phyloP scores from a whole-genome alignment of 2,329 filamentous ascomycete species.

The Trichoderma pleuroti region DNA sequence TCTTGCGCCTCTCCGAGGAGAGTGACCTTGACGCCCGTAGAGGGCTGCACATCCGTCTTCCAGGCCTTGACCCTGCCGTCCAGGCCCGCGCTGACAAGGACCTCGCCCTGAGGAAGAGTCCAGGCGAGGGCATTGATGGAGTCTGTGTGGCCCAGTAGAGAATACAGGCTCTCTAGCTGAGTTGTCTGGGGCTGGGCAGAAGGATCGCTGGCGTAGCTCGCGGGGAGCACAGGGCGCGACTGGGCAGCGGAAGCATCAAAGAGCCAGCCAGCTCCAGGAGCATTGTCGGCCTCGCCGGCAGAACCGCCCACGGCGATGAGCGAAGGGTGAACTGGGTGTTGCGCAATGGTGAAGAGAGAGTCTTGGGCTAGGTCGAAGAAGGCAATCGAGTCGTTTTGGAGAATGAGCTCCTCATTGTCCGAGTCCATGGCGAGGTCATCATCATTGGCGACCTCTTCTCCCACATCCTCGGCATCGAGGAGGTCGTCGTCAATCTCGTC shows the following conservation, averaged over 20 bases:
- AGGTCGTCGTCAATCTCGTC: slow-evolving; percentile 48
- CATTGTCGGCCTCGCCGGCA: slow-evolving; percentile 55
- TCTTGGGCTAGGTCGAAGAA: slow-evolving; percentile 90
- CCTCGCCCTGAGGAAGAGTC: slow-evolving; percentile 77
- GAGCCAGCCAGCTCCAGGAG: slow-evolving; percentile 77
- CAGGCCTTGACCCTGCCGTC: slow-evolving; percentile 79
- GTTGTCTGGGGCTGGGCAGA: slow-evolving; percentile 46
- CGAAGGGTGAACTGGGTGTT: slow-evolving; percentile 75
- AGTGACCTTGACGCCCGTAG: slow-evolving; percentile 49
- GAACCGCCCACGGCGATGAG: slow-evolving; percentile 84
- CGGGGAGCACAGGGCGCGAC: slow-evolving; percentile 66
- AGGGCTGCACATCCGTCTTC: slow-evolving; percentile 47
- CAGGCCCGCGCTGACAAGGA: slow-evolving; percentile 79
- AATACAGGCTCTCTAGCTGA: slow-evolving; percentile 62
- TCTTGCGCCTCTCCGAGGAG: slow-evolving; percentile 79
- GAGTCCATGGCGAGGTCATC: slow-evolving; percentile 80
- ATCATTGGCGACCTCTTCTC: slow-evolving; percentile 66
- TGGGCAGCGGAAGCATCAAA: slow-evolving; percentile 68
- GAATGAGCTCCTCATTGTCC: slow-evolving; percentile 67
- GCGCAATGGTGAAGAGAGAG: slow-evolving; percentile 90
- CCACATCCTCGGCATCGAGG: slow-evolving; percentile 72
- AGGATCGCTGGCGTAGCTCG: slow-evolving; percentile 67
- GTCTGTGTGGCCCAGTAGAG: slow-evolving; percentile 86
- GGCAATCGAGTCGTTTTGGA: slow-evolving; percentile 89
- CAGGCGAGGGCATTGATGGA: slow-evolving; percentile 85